A percentile compares a stretch with the other conserved stretches of the same genome.
phyloP scores from a whole-genome alignment of 768 basidiomycete genomes.

The Paxillus rubicundulus region DNA sequence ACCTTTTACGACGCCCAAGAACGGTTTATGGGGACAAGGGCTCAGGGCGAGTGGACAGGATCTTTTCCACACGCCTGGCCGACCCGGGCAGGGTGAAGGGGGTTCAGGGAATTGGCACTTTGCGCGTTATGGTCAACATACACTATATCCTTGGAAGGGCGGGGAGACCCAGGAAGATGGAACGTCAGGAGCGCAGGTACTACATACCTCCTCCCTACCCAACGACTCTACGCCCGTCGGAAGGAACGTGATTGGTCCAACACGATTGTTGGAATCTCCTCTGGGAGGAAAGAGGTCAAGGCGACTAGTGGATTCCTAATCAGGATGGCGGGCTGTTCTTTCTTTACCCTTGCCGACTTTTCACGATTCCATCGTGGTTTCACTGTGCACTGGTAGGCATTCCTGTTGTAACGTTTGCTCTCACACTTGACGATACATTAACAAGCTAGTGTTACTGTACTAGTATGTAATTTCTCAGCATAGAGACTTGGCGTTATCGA shows the following conservation, averaged over 20 bases:
- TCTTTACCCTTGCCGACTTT: no score
- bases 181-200: slow-evolving; percentile 14
- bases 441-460: neutral
- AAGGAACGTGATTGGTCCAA: slow-evolving; percentile 28
- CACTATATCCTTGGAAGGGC: slow-evolving; percentile 14
- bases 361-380: no score
- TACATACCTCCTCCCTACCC: slow-evolving; percentile 10
- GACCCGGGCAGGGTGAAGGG: slow-evolving; percentile 22
- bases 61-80: slow-evolving; percentile 55
- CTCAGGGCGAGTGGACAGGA: slow-evolving; percentile 37
- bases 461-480: slow-evolving; percentile 11
- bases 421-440: neutral
- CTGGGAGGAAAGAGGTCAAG: slow-evolving; percentile 26
- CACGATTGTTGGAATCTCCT: slow-evolving; percentile 28
- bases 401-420: neutral
- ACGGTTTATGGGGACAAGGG: slow-evolving; percentile 40
- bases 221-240: slow-evolving; percentile 58
- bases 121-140: slow-evolving; percentile 7
- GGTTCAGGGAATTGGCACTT: slow-evolving; percentile 6
- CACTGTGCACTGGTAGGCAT: neutral
- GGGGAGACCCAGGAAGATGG: slow-evolving; percentile 21
- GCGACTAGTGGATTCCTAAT: slow-evolving; percentile 17
- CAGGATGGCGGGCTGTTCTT: neutral
- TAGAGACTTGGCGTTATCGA: slow-evolving; percentile 6
- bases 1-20: slow-evolving; percentile 65